Evolutionary conservation across 306 rosid species (phyloP).

Genomic region (Coriaria nepalensis): DNA sequence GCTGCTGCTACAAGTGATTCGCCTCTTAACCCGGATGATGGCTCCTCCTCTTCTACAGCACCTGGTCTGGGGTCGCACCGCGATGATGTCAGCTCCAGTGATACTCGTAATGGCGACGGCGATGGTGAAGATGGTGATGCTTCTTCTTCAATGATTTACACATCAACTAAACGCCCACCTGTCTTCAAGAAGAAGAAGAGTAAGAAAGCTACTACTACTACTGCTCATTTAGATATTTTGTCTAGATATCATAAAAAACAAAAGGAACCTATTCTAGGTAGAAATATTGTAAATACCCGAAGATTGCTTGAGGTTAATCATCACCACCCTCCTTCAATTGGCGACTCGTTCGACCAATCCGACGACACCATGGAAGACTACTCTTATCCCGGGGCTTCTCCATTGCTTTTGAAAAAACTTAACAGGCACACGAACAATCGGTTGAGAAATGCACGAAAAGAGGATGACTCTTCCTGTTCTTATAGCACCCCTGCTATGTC

Average conservation of each 20-base stretch:
- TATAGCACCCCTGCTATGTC: constrained; percentile 94
- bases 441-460: constrained; percentile 35
- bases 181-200: constrained; percentile 37
- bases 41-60: constrained; percentile 29
- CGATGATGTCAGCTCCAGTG: constrained; percentile 54
- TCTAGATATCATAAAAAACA: constrained; percentile 22
- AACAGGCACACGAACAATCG: constrained; percentile 36
- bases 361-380: constrained; percentile 52
- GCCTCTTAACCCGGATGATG: constrained; percentile 5
- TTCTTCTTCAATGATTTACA: constrained; percentile 32
- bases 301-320: constrained; percentile 29
- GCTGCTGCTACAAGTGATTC: too few relatives aligned
- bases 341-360: constrained; percentile 51
- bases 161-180: constrained; percentile 18
- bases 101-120: constrained; percentile 48
- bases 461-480: constrained; percentile 64
- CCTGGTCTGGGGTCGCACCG: constrained; percentile 28
- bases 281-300: constrained; percentile 26
- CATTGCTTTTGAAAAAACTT: constrained; percentile 43
- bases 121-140: constrained; percentile 32
- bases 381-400: constrained; percentile 57
- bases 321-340: constrained; percentile 23
- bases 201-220: constrained; percentile 27
- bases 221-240: constrained; percentile 32
- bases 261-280: constrained; percentile 28